These are phyloP conservation scores for Trichoderma afroharzianum DNA, from an alignment of 2,329 filamentous ascomycete species.

Conservation along the genomic window DNA sequence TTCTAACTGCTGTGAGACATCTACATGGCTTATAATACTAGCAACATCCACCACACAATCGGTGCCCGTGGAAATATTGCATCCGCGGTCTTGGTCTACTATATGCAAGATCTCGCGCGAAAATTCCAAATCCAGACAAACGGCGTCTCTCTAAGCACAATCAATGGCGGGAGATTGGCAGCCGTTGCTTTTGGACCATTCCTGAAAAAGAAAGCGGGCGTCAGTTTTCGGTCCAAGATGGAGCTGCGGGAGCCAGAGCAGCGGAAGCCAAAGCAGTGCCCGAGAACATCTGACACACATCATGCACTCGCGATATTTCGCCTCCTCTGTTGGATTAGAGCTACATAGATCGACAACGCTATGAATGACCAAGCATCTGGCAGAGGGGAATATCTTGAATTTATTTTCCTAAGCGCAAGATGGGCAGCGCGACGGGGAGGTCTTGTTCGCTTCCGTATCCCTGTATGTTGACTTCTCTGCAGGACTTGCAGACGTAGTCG, in stretches of 20 bases:
- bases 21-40: too few species aligned
- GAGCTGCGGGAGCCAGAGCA: too few species aligned
- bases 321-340: background rate
- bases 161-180: background rate
- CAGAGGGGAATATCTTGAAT: too few species aligned
- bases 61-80: too few species aligned
- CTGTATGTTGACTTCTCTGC: too few species aligned
- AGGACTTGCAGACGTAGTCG: too few species aligned
- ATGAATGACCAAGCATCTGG: background rate
- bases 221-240: background rate
- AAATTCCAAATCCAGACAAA: background rate
- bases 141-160: background rate
- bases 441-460: too few species aligned
- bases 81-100: too few species aligned
- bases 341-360: background rate
- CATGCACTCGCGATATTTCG: background rate
- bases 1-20: too few species aligned
- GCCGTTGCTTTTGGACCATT: background rate
- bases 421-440: too few species aligned
- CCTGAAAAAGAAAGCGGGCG: background rate
- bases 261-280: background rate
- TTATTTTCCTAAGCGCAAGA: too few species aligned
- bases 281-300: background rate
- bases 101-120: background rate
- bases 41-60: too few species aligned